These are phyloP conservation scores for Chrysoporthe austroafricana DNA, from an alignment of 2,329 filamentous ascomycete genomes.

Conservation along the genomic window DNA sequence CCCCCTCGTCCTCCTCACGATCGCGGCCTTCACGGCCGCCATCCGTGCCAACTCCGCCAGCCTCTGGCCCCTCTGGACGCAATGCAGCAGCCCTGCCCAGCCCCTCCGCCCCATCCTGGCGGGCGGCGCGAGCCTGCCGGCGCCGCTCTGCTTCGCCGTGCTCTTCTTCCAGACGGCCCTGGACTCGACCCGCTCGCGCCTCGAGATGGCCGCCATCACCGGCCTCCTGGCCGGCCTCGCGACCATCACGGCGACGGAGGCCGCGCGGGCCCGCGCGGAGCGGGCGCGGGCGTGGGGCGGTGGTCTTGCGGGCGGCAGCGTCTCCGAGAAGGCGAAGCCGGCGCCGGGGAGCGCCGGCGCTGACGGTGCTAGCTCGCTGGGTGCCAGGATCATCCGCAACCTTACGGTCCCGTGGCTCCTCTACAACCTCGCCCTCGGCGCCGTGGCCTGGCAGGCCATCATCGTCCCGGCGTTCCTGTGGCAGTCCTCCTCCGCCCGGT, in stretches of 20 bases:
- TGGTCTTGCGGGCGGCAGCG: background rate
- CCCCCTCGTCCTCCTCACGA: background rate
- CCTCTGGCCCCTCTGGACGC: constrained; percentile 13
- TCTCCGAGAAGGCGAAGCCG: background rate
- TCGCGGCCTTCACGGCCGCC: constrained; percentile 4
- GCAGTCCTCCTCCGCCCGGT: background rate
- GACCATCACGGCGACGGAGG: constrained; percentile 12
- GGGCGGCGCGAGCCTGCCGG: background rate
- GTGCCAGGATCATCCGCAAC: background rate
- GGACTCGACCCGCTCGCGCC: background rate
- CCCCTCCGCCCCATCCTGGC: background rate
- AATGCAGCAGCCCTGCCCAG: background rate
- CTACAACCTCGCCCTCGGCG: constrained; percentile 7
- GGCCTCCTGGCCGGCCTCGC: constrained; percentile 14
- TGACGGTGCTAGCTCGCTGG: background rate
- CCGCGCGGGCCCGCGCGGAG: background rate
- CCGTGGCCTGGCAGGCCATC: constrained; percentile 13
- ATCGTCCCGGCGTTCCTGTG: constrained; percentile 16
- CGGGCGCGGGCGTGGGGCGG: background rate
- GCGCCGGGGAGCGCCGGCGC: background rate
- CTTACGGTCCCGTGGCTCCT: constrained; percentile 20
- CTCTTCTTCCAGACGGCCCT: constrained; percentile 18
- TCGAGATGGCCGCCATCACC: constrained; percentile 10
- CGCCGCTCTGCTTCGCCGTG: constrained; percentile 5
- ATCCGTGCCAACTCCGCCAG: background rate